Conservation (phyloP, 345 rosid genomes). For the Dimocarpus longan region DNA sequence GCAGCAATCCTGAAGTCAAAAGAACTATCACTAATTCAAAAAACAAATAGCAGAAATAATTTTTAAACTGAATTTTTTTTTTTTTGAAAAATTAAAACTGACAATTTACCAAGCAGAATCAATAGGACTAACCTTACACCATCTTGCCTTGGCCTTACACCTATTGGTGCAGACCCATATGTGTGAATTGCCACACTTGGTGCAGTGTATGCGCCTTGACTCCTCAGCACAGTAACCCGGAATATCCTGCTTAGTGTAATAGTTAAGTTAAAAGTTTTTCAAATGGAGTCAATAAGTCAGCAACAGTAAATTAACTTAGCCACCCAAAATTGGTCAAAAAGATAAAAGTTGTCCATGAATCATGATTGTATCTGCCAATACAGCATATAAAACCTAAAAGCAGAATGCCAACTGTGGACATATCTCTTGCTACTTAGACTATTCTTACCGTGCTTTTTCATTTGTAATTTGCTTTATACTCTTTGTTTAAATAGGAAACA, state of each 20-base stretch:
- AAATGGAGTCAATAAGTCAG: background rate
- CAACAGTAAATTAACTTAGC: slow-evolving; percentile 9
- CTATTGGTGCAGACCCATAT: slow-evolving; percentile 95
- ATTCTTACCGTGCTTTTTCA: slow-evolving; percentile 3
- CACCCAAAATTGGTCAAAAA: slow-evolving; percentile 14
- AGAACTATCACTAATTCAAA: slow-evolving; percentile 15
- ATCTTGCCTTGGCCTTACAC: slow-evolving; percentile 85
- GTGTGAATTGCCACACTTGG: slow-evolving; percentile 89
- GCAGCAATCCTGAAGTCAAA: slow-evolving; percentile 76
- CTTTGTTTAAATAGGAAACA: no score
- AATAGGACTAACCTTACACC: slow-evolving; percentile 84
- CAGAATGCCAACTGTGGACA: background rate
- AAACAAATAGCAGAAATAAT: slow-evolving; percentile 15
- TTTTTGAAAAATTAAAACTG: background rate
- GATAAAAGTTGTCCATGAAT: background rate
- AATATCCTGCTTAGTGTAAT: slow-evolving; percentile 48
- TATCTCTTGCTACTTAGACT: background rate
- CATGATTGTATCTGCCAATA: background rate
- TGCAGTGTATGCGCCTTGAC: slow-evolving; percentile 95
- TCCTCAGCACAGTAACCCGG: slow-evolving; percentile 77
- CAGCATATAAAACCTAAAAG: background rate
- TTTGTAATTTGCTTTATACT: background rate
- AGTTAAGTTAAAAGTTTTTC: background rate
- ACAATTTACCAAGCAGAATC: background rate
- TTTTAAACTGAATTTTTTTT: background rate